A percentile compares a stretch with the other conserved stretches of the same genome.
Evolutionary conservation across 176 grass and related monocot genomes (phyloP).

Genomic region (Hordeum marinum): DNA sequence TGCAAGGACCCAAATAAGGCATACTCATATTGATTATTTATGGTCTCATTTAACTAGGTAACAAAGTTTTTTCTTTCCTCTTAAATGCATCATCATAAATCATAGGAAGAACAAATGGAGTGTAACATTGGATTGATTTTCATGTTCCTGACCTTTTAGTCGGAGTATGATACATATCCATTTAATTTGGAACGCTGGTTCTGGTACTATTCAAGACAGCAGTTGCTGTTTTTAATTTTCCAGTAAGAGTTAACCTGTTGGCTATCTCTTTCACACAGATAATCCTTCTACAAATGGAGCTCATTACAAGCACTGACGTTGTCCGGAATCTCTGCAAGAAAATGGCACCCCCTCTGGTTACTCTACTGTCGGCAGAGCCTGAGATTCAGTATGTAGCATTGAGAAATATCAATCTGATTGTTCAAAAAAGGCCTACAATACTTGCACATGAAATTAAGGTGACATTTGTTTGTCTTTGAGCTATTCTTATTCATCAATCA

Average conservation of each 20-base stretch:
- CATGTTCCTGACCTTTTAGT: not conserved
- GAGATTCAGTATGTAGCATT: slow-evolving; percentile 98
- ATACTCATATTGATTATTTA: not conserved
- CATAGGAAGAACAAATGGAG: not conserved
- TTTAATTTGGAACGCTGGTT: not conserved
- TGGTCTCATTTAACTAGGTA: not conserved
- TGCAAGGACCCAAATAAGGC: not conserved
- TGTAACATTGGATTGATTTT: not conserved
- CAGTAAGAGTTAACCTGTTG: not conserved
- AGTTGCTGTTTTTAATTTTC: not conserved
- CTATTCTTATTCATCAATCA: slow-evolving; percentile 18
- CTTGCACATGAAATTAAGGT: slow-evolving; percentile 99
- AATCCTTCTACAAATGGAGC: slow-evolving; percentile 99
- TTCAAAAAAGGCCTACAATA: slow-evolving; percentile 98
- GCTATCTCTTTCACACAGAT: slow-evolving; percentile 49
- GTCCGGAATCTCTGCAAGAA: slow-evolving; percentile 98
- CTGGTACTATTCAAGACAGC: not conserved
- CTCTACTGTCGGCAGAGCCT: slow-evolving; percentile 93
- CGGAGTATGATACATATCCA: not conserved
- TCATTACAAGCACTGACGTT: slow-evolving; percentile 92
- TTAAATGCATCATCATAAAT: not conserved
- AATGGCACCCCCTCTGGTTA: slow-evolving; percentile 98
- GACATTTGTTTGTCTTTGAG: slow-evolving; percentile 19
- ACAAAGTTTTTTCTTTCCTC: not conserved
- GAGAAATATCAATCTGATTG: slow-evolving; percentile 98